These are phyloP conservation scores for Proteromonas lacertae DNA, from an alignment of 352 stramenopile genomes.

Conservation along the genomic window DNA sequence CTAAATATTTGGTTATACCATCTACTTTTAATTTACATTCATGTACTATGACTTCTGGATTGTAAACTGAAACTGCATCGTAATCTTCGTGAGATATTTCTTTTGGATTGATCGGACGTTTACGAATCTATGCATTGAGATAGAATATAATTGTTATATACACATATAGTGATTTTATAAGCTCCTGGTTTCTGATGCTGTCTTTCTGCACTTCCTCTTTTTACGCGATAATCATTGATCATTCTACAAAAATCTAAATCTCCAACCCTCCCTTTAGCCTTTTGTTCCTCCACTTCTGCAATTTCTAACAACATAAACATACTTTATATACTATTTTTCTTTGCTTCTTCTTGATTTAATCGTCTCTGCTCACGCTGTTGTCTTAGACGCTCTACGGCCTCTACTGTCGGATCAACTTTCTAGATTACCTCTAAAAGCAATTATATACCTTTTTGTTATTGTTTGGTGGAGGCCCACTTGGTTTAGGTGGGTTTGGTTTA, in stretches of 20 bases:
- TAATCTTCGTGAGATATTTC: conserved; percentile 40
- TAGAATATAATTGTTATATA: too few relatives aligned
- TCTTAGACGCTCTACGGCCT: too few relatives aligned
- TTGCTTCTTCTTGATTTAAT: conserved; percentile 3
- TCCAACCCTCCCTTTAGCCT: conserved; percentile 23
- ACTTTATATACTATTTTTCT: too few relatives aligned
- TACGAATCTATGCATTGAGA: too few relatives aligned
- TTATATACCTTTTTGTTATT: neutral
- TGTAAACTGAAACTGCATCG: conserved; percentile 67
- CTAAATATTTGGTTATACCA: conserved; percentile 88
- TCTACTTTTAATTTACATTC: conserved; percentile 86
- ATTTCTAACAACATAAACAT: too few relatives aligned
- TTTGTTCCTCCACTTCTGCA: conserved; percentile 15
- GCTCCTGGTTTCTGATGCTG: too few relatives aligned
- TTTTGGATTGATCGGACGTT: conserved; percentile 26
- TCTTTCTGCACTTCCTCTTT: too few relatives aligned
- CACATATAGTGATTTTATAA: too few relatives aligned
- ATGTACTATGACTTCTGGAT: conserved; percentile 67
- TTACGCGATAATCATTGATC: conserved; percentile 20
- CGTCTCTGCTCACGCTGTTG: neutral
- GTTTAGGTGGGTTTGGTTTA: neutral
- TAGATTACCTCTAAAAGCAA: too few relatives aligned
- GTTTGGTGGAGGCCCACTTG: neutral
- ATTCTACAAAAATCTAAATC: conserved; percentile 39
- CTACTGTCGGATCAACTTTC: too few relatives aligned